Conservation (phyloP, 2,329 filamentous ascomycete genomes). For the Pleomassaria siparia region DNA sequence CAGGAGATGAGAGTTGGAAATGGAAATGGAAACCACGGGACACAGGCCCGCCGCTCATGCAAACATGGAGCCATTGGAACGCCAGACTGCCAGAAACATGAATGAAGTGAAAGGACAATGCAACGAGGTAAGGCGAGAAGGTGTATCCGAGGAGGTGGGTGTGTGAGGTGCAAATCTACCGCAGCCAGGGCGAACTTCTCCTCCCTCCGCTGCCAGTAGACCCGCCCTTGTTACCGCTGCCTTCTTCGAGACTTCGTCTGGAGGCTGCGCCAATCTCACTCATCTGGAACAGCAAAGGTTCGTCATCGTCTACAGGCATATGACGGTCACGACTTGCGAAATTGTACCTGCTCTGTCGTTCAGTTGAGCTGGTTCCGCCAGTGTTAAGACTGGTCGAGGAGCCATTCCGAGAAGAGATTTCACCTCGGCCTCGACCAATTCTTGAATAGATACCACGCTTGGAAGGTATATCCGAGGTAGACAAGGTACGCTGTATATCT, state of each 20-base stretch:
- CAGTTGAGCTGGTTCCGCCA: slow-evolving; percentile 37
- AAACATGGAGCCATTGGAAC: slow-evolving; percentile 1
- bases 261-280: slow-evolving; percentile 62
- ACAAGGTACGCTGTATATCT: slow-evolving; percentile 24
- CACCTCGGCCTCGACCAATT: slow-evolving; percentile 30
- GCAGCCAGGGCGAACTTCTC: slow-evolving; percentile 29
- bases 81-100: neutral
- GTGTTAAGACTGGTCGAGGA: slow-evolving; percentile 35
- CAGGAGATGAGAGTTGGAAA: neutral
- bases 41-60: neutral
- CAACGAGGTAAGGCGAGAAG: too few species aligned
- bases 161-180: slow-evolving; percentile 12
- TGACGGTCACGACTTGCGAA: slow-evolving; percentile 43
- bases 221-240: slow-evolving; percentile 29
- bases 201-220: slow-evolving; percentile 28
- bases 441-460: slow-evolving; percentile 29
- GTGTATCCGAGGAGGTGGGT: neutral
- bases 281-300: slow-evolving; percentile 72
- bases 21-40: neutral
- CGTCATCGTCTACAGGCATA: slow-evolving; percentile 59
- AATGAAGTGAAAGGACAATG: neutral
- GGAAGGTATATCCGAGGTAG: slow-evolving; percentile 31
- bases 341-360: slow-evolving; percentile 46
- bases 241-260: slow-evolving; percentile 42
- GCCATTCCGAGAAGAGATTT: slow-evolving; percentile 31